Conservation (phyloP, 495 filamentous ascomycete genomes). For the Corynascus novoguineensis region DNA sequence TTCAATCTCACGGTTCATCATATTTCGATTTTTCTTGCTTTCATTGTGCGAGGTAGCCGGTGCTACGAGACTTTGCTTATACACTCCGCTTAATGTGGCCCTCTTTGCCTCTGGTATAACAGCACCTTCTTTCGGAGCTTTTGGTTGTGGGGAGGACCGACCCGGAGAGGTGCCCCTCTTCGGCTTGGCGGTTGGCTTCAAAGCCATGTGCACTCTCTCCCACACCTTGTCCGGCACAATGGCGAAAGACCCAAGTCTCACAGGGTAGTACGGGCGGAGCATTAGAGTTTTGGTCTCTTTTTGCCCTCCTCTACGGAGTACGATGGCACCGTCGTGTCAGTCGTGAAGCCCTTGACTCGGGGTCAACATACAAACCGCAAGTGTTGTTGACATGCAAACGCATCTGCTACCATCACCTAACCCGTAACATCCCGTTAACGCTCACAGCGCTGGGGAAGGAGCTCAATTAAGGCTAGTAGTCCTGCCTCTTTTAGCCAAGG, state of each 20-base stretch:
- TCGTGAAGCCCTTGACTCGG: neutral
- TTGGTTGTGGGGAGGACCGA: neutral
- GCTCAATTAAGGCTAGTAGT: neutral
- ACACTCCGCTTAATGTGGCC: too few species aligned
- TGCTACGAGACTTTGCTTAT: too few species aligned
- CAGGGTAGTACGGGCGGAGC: neutral
- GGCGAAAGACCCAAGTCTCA: neutral
- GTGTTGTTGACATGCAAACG: neutral
- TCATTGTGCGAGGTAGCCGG: too few species aligned
- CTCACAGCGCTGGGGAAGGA: neutral
- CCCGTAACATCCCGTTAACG: too few species aligned
- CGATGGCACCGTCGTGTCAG: neutral
- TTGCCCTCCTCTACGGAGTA: too few species aligned
- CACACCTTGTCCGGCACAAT: neutral
- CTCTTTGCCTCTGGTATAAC: too few species aligned
- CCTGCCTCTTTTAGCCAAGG: conserved; percentile 5
- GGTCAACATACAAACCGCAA: neutral
- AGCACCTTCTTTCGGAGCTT: neutral
- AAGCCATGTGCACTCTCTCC: neutral
- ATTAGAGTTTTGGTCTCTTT: neutral
- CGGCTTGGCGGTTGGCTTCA: conserved; percentile 6
- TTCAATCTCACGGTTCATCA: neutral
- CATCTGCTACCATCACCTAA: neutral
- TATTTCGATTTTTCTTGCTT: neutral
- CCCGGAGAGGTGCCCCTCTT: neutral